phyloP scores from a whole-genome alignment of 1,284 basidiomycete species.

The Vanrija sp. region DNA sequence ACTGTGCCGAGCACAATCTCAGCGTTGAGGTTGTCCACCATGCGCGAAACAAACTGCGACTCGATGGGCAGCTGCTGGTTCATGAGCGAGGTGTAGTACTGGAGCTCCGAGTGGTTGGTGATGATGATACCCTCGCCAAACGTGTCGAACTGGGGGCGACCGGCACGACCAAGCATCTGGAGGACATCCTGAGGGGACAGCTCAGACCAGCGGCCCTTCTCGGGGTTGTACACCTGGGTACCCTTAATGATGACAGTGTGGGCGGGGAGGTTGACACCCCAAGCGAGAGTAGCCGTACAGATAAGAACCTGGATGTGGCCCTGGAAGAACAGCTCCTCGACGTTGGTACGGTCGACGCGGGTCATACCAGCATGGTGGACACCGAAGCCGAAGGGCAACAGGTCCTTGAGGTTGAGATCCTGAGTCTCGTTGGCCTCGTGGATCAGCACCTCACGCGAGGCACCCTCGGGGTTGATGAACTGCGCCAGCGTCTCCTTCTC shows the following conservation, averaged over 20 bases:
- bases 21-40: constrained; percentile 95
- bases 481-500: constrained; percentile 94
- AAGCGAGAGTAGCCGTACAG: constrained; percentile 95
- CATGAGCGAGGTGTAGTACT: constrained; percentile 90
- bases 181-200: constrained; percentile 93
- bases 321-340: constrained; percentile 92
- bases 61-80: constrained; percentile 98
- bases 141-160: constrained; percentile 95
- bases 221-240: constrained; percentile 98
- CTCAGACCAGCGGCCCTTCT: constrained; percentile 97
- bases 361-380: constrained; percentile 99
- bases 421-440: constrained; percentile 80
- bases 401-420: constrained; percentile 75
- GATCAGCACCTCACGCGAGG: constrained; percentile 78
- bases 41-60: constrained; percentile 84
- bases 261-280: constrained; percentile 98
- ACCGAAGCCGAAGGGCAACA: constrained; percentile 93
- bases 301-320: constrained; percentile 92
- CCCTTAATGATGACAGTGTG: constrained; percentile 99
- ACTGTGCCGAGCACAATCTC: constrained; percentile 96
- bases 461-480: constrained; percentile 88
- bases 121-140: constrained; percentile 98
- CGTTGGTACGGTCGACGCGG: constrained; percentile 84
- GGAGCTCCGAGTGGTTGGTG: constrained; percentile 93
- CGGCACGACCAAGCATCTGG: constrained; percentile 98